phyloP scores from a whole-genome alignment of 2,329 filamentous ascomycete species.

The Albifimbria verrucaria region DNA sequence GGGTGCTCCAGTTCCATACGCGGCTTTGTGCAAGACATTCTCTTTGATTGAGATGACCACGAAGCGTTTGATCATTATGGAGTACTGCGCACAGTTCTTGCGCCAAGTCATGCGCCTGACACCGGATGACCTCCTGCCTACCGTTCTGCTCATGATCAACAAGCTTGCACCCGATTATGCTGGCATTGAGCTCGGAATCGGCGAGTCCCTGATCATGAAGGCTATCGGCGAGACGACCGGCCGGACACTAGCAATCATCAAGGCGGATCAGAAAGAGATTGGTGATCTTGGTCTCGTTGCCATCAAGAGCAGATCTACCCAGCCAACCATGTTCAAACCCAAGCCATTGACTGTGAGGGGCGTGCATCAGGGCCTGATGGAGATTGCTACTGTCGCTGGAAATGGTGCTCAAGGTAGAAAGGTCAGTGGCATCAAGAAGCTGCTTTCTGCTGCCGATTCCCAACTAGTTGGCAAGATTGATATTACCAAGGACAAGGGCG shows the following conservation, averaged over 20 bases:
- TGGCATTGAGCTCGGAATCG: slow-evolving; percentile 96
- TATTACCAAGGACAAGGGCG: slow-evolving; percentile 88
- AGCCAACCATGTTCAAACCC: slow-evolving; percentile 98
- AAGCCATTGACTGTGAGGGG: slow-evolving; percentile 83
- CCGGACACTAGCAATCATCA: slow-evolving; percentile 83
- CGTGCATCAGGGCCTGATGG: slow-evolving; percentile 84
- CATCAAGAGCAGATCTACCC: slow-evolving; percentile 90
- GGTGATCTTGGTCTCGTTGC: slow-evolving; percentile 93
- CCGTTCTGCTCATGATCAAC: slow-evolving; percentile 93
- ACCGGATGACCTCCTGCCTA: slow-evolving; percentile 81
- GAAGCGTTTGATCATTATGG: slow-evolving; percentile 83
- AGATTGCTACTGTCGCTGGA: slow-evolving; percentile 81
- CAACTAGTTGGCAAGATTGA: slow-evolving; percentile 74
- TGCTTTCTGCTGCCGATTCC: slow-evolving; percentile 86
- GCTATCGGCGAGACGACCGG: slow-evolving; percentile 94
- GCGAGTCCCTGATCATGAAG: slow-evolving; percentile 98
- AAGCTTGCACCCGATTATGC: slow-evolving; percentile 96
- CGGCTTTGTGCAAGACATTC: slow-evolving; percentile 90
- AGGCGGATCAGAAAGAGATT: slow-evolving; percentile 93
- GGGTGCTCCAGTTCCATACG: slow-evolving; percentile 87
- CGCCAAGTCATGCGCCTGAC: slow-evolving; percentile 92
- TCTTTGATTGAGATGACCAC: slow-evolving; percentile 93
- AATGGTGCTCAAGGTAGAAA: slow-evolving; percentile 88
- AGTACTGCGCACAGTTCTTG: slow-evolving; percentile 86
- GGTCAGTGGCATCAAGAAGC: slow-evolving; percentile 91